These are phyloP conservation scores for Letharia lupina DNA, from an alignment of 495 filamentous ascomycete genomes.

Conservation along the genomic window DNA sequence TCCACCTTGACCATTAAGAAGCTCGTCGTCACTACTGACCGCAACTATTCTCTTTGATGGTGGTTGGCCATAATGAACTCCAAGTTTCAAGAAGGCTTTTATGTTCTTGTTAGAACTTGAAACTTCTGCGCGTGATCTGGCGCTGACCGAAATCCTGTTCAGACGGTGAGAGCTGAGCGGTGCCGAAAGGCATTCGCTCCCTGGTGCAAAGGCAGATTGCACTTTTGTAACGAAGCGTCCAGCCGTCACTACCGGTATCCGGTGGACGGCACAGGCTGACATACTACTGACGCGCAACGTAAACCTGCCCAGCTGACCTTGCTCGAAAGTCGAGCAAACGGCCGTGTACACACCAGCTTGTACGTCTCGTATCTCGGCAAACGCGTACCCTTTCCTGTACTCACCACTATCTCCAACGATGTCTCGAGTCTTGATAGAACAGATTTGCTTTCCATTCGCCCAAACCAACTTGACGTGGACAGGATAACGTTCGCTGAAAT, in stretches of 20 bases:
- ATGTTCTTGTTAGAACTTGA: conserved; percentile 30
- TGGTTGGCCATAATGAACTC: conserved; percentile 59
- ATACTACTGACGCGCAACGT: conserved; percentile 61
- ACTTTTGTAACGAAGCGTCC: conserved; percentile 53
- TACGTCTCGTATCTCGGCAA: conserved; percentile 50
- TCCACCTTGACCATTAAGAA: conserved; percentile 58
- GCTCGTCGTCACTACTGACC: conserved; percentile 53
- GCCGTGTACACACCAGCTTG: conserved; percentile 71
- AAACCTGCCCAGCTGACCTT: conserved; percentile 65
- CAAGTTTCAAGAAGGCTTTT: conserved; percentile 52
- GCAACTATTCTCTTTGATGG: conserved; percentile 55
- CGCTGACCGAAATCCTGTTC: conserved; percentile 50
- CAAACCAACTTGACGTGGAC: conserved; percentile 80
- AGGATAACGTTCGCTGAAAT: conserved; percentile 47
- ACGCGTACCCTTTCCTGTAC: conserved; percentile 69
- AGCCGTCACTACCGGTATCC: conserved; percentile 57
- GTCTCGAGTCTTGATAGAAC: conserved; percentile 60
- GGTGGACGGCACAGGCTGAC: conserved; percentile 41
- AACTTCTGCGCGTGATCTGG: conserved; percentile 27
- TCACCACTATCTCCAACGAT: conserved; percentile 74
- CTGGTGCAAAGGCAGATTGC: conserved; percentile 41
- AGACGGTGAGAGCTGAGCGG: conserved; percentile 44
- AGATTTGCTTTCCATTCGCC: conserved; percentile 61
- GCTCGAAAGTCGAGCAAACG: conserved; percentile 80
- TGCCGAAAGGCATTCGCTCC: conserved; percentile 44